Percentiles rank a stretch among this genome's conserved stretches.
Conservation (phyloP, 2,329 filamentous ascomycete genomes). For the Alternaria incomplexa region DNA sequence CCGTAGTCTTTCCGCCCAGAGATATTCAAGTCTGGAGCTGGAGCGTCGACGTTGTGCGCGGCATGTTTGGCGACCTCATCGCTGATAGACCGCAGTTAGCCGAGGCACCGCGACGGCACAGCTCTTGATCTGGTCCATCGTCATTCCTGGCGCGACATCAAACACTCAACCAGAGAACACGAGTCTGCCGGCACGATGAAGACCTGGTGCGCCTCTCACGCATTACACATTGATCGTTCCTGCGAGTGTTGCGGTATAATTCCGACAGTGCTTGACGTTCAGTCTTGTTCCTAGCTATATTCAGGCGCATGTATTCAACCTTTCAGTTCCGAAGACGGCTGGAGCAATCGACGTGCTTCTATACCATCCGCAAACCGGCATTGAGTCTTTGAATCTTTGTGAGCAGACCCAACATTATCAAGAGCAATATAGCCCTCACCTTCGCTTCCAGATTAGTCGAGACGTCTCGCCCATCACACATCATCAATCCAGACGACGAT, state of each 20-base stretch:
- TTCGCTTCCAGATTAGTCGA: not conserved
- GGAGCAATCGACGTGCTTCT: too few relatives aligned
- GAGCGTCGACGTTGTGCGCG: not conserved
- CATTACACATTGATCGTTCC: not conserved
- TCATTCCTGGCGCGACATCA: not conserved
- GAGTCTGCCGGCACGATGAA: not conserved
- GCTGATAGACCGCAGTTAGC: constrained; percentile 21
- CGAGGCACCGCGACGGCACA: constrained; percentile 12
- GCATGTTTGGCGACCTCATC: constrained; percentile 4
- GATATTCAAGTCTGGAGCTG: not conserved
- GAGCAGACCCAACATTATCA: not conserved
- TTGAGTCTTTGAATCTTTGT: not conserved
- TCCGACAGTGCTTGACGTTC: not conserved
- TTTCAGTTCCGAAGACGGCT: not conserved
- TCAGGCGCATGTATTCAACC: not conserved
- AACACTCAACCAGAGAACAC: not conserved
- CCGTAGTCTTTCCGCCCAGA: not conserved
- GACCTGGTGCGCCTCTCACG: not conserved
- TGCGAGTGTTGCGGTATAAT: not conserved
- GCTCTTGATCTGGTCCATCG: not conserved
- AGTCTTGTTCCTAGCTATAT: not conserved
- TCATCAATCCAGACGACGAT: too few relatives aligned
- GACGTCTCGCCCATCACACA: not conserved
- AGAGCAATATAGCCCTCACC: not conserved
- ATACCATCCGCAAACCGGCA: not conserved